Percentiles rank a stretch among this genome's conserved stretches.
phyloP scores from a whole-genome alignment of 2,329 filamentous ascomycete genomes.

The Dothideomycetes sp. region DNA sequence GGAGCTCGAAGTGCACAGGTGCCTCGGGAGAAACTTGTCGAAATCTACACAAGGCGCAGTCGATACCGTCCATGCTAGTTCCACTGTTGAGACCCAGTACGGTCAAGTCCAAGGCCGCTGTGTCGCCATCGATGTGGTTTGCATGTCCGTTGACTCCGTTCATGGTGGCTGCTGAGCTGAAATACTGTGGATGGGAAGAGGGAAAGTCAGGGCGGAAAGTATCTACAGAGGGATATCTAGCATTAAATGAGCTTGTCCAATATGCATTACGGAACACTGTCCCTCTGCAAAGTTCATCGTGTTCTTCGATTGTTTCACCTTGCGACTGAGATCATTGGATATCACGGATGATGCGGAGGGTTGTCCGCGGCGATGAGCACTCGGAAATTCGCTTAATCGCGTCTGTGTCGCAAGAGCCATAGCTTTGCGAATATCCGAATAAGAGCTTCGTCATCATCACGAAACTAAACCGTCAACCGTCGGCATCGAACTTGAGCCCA shows the following conservation, averaged over 20 bases:
- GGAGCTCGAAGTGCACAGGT: slow-evolving; percentile 48
- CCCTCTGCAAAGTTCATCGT: too few relatives aligned
- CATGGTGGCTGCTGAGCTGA: not conserved
- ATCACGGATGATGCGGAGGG: too few relatives aligned
- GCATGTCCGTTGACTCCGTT: not conserved
- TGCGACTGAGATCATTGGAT: too few relatives aligned
- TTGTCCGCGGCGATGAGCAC: too few relatives aligned
- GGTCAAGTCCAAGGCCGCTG: slow-evolving; percentile 37
- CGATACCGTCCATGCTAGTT: slow-evolving; percentile 49
- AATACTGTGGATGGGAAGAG: not conserved
- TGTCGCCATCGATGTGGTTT: slow-evolving; percentile 6
- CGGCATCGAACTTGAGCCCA: too few relatives aligned
- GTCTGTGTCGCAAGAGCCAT: too few relatives aligned
- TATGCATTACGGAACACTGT: not conserved
- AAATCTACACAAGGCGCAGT: slow-evolving; percentile 51
- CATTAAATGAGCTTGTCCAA: too few relatives aligned
- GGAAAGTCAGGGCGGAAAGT: not conserved
- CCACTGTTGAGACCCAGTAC: slow-evolving; percentile 48
- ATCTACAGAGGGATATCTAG: not conserved
- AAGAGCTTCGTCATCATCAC: slow-evolving; percentile 4
- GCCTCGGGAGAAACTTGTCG: slow-evolving; percentile 42
- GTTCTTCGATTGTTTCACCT: too few relatives aligned
- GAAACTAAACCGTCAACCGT: not conserved
- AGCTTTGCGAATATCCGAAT: slow-evolving; percentile 1
- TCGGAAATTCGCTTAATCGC: too few relatives aligned